These are phyloP conservation scores for Fusarium brevicatenulatum DNA, from an alignment of 2,329 filamentous ascomycete genomes.

Conservation along the genomic window DNA sequence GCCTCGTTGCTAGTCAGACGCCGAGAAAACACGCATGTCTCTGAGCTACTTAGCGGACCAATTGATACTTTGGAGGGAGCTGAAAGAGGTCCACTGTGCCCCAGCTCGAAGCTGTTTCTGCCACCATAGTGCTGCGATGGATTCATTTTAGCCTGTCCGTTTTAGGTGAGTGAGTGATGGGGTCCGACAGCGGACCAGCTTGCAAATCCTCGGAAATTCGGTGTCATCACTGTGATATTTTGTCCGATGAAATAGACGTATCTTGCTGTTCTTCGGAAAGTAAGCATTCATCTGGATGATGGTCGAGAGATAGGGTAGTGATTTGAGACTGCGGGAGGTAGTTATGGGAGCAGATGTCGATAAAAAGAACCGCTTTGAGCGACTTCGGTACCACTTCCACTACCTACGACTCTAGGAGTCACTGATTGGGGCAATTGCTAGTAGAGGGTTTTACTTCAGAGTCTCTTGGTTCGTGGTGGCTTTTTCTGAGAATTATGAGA, in stretches of 20 bases:
- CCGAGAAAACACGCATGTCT: conserved; percentile 10
- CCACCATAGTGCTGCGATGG: conserved; percentile 3
- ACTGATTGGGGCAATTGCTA: neutral
- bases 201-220: conserved; percentile 15
- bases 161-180: conserved; percentile 7
- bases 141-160: conserved; percentile 20
- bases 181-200: conserved; percentile 24
- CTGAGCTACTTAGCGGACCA: conserved; percentile 30
- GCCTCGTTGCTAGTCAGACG: conserved; percentile 19
- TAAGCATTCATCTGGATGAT: neutral
- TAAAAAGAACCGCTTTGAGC: neutral
- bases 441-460: neutral
- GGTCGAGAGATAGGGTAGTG: neutral
- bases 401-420: too few species aligned
- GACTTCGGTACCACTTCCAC: neutral
- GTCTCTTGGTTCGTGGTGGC: neutral
- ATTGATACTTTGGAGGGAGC: conserved; percentile 16
- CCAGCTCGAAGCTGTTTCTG: conserved; percentile 7
- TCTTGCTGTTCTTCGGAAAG: conserved; percentile 63
- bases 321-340: neutral
- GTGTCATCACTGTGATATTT: neutral
- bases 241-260: conserved; percentile 62
- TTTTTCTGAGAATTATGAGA: neutral
- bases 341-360: neutral
- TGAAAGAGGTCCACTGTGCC: conserved; percentile 14